A percentile compares a stretch with the other conserved stretches of the same genome.
These are phyloP conservation scores for Monilinia vaccinii-corymbosi DNA, from an alignment of 2,329 filamentous ascomycete genomes.

Conservation along the genomic window DNA sequence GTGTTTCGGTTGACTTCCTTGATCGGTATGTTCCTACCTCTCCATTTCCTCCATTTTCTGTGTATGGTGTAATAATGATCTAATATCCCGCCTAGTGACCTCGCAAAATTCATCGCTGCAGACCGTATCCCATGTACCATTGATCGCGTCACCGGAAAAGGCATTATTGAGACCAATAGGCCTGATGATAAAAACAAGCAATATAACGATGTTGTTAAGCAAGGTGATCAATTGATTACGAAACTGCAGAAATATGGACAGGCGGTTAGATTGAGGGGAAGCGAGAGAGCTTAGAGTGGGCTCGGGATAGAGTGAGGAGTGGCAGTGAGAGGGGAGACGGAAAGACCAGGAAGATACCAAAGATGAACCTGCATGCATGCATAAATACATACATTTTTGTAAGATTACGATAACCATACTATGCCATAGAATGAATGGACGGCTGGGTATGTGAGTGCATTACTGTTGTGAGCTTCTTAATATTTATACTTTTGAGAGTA, in stretches of 20 bases:
- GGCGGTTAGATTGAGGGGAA: constrained; percentile 85
- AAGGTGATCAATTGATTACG: constrained; percentile 94
- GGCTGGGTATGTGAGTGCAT: not conserved
- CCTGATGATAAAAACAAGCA: constrained; percentile 99
- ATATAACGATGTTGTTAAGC: constrained; percentile 95
- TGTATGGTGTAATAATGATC: not conserved
- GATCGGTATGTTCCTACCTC: constrained; percentile 59
- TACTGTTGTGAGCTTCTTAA: not conserved
- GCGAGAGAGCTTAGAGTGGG: constrained; percentile 58
- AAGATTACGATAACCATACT: not conserved
- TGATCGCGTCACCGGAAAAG: constrained; percentile 90
- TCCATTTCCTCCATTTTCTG: not conserved
- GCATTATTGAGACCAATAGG: constrained; percentile 95
- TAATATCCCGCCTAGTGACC: constrained; percentile 50
- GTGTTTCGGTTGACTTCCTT: constrained; percentile 90
- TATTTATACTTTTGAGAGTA: not conserved
- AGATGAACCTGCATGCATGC: not conserved
- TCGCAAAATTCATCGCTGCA: constrained; percentile 93
- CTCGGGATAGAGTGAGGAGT: no score
- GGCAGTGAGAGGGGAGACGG: no score
- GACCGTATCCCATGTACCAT: constrained; percentile 95
- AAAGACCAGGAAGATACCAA: not conserved
- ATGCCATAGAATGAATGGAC: not conserved
- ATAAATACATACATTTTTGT: not conserved
- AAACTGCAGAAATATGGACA: constrained; percentile 99